Percentiles rank a stretch among this genome's conserved stretches.
phyloP scores from a whole-genome alignment of 768 basidiomycete species.

The Boletus subparvulus region DNA sequence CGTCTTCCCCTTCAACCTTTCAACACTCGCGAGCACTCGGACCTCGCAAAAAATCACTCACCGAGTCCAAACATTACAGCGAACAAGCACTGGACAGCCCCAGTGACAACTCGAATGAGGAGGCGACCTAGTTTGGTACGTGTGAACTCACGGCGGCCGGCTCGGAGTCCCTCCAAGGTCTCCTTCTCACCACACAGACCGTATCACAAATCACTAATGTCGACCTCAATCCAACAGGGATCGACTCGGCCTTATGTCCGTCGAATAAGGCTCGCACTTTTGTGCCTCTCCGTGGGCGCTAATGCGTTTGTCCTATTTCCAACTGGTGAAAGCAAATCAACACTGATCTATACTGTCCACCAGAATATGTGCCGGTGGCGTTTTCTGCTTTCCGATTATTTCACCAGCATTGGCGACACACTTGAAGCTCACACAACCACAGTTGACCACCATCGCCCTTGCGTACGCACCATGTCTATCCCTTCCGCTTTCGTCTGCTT shows the following conservation, averaged over 20 bases:
- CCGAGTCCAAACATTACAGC: background rate
- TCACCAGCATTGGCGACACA: constrained; percentile 60
- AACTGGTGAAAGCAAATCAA: background rate
- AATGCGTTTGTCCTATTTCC: constrained; percentile 54
- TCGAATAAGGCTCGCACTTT: constrained; percentile 28
- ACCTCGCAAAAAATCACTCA: background rate
- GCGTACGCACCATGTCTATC: constrained; percentile 56
- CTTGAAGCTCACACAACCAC: constrained; percentile 69
- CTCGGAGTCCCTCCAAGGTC: too few species aligned
- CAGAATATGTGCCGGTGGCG: constrained; percentile 76
- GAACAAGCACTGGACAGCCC: background rate
- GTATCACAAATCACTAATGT: constrained; percentile 9
- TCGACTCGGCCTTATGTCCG: constrained; percentile 17
- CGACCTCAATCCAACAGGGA: constrained; percentile 4
- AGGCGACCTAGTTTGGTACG: background rate
- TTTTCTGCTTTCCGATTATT: constrained; percentile 77
- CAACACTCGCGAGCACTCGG: background rate
- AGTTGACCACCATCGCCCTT: constrained; percentile 74
- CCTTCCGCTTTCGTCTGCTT: background rate
- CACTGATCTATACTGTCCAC: background rate
- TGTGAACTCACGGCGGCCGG: background rate
- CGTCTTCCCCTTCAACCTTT: too few species aligned
- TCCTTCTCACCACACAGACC: background rate
- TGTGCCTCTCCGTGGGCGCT: constrained; percentile 55
- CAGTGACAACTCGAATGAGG: background rate